Base-by-base conservation (phyloP, 2,329 filamentous ascomycete species). In the Tolypocladium capitatum region DNA sequence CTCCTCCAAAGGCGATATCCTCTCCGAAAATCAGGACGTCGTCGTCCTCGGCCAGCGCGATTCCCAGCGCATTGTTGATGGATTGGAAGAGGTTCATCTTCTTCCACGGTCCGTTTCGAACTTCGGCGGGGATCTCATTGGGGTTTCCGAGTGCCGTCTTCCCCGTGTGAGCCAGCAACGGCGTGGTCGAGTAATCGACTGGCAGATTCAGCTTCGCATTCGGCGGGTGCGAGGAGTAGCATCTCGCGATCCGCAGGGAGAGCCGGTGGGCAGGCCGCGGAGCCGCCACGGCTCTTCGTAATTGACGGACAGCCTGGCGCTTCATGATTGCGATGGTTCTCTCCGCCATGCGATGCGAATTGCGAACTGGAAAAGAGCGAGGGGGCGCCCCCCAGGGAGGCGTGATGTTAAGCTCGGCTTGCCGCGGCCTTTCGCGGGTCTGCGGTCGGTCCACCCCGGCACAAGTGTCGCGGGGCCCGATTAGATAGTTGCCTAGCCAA, bases 1-100 rank as follows among this genome's bases (percentile, higher is more conserved):
- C 92, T 47, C 92, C 92, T 38, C 92, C 92, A 54, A 98, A 98
- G 14, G 92, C 87, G 8, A 98, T 89, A 62, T 98, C 92, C 66
- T 98, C 92, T 38, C 92, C 92, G 59, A 98, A 98, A 10, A 98
- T 75, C 48, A 97, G 71, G 21, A 95, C 88, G 18, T 83, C 81
- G 53, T 94, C 87, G 58, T 96, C 90, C 33, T 83, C 79, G 16
- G 84, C 79, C 28, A 98, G 75, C 24, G 91, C 87, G 50, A 84
- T 86, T 21, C 85, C 79, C 21, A 98, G 74, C 11, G 91, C 90
- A 54, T 91, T 82, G 63, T 97, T 97, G 71, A 98, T 81, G 45
- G 92, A 84, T 63, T 94, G 88, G 69, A 92, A 96, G 34, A 96
- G 76, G 67, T 97, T 97, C 75, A 94, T 84, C 55, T 86, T 84